Evolutionary conservation across 139 green algal species (phyloP).

Genomic region (Chlorella sp.): DNA sequence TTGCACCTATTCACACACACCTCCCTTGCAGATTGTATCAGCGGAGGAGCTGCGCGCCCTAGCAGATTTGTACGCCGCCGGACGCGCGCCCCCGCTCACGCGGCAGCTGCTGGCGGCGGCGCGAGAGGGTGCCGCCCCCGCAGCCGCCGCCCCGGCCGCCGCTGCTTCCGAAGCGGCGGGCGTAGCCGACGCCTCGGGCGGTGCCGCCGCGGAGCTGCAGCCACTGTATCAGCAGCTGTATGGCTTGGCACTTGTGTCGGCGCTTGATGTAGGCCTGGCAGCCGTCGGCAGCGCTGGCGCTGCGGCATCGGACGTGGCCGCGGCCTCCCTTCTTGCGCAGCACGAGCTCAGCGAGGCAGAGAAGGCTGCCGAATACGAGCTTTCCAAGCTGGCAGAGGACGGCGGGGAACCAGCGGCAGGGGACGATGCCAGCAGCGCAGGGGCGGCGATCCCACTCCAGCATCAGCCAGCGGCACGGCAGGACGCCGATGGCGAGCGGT

Average conservation of each 20-base stretch:
- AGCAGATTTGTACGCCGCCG: neutral
- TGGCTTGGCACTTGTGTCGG: slow-evolving; percentile 18
- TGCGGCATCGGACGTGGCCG: too few relatives aligned
- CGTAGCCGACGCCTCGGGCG: neutral
- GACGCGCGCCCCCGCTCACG: neutral
- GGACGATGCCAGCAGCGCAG: neutral
- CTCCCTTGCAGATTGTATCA: slow-evolving; percentile 20
- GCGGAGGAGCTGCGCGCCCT: slow-evolving; percentile 26
- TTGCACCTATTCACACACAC: neutral
- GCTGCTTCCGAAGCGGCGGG: too few relatives aligned
- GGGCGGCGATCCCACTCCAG: neutral
- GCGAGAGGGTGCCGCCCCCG: neutral
- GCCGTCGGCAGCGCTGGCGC: too few relatives aligned
- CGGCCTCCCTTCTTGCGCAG: too few relatives aligned
- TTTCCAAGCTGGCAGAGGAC: too few relatives aligned
- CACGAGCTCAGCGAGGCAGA: too few relatives aligned
- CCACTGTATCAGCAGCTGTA: slow-evolving; percentile 30
- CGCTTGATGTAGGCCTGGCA: too few relatives aligned
- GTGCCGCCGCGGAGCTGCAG: neutral
- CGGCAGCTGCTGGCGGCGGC: slow-evolving; percentile 2
- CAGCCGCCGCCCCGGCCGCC: too few relatives aligned
- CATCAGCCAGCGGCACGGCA: slow-evolving; percentile 1
- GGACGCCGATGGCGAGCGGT: slow-evolving; percentile 2
- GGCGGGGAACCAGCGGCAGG: neutral
- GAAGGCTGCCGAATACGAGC: too few relatives aligned